Evolutionary conservation across 805 yeast genomes (phyloP).

Genomic region (Candida nemodendra): DNA sequence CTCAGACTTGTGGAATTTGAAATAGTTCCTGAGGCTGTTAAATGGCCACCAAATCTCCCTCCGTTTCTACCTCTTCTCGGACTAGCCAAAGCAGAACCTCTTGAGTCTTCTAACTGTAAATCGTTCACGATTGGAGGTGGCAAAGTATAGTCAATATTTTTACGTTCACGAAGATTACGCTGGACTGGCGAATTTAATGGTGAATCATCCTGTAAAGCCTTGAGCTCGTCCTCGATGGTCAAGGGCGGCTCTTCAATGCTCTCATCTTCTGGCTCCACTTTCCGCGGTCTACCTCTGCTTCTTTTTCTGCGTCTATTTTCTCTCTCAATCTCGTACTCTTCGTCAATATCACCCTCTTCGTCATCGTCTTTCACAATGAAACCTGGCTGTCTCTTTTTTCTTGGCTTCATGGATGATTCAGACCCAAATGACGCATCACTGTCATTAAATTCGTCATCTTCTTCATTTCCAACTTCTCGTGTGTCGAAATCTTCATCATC

Average conservation of each 20-base stretch:
- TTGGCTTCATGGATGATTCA: slow-evolving; percentile 22
- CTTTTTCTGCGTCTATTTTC: slow-evolving; percentile 2
- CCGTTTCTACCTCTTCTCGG: slow-evolving; percentile 30
- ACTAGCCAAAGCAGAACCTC: slow-evolving; percentile 23
- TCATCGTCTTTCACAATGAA: slow-evolving; percentile 29
- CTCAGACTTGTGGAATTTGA: slow-evolving; percentile 35
- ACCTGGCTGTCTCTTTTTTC: slow-evolving; percentile 19
- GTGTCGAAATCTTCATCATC: slow-evolving; percentile 29
- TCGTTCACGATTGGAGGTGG: slow-evolving; percentile 74
- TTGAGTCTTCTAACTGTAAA: slow-evolving; percentile 28
- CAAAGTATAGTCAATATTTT: slow-evolving; percentile 73
- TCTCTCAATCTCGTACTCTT: slow-evolving; percentile 15
- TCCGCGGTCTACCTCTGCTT: slow-evolving; percentile 9
- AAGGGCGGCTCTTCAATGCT: slow-evolving; percentile 25
- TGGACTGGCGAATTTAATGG: slow-evolving; percentile 51
- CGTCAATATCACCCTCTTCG: slow-evolving; percentile 22
- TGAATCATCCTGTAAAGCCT: slow-evolving; percentile 56
- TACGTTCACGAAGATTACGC: slow-evolving; percentile 59
- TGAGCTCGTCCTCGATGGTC: slow-evolving; percentile 62
- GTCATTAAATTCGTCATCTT: slow-evolving; percentile 23
- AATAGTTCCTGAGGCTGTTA: slow-evolving; percentile 12
- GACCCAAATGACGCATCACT: slow-evolving; percentile 19
- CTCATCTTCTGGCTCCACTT: slow-evolving; percentile 12
- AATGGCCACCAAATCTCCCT: slow-evolving; percentile 23
- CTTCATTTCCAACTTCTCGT: slow-evolving; percentile 6